A percentile compares a stretch with the other conserved stretches of the same genome.
Evolutionary conservation across 805 yeast genomes (phyloP).

Genomic region (Cyberlindnera maritima): DNA sequence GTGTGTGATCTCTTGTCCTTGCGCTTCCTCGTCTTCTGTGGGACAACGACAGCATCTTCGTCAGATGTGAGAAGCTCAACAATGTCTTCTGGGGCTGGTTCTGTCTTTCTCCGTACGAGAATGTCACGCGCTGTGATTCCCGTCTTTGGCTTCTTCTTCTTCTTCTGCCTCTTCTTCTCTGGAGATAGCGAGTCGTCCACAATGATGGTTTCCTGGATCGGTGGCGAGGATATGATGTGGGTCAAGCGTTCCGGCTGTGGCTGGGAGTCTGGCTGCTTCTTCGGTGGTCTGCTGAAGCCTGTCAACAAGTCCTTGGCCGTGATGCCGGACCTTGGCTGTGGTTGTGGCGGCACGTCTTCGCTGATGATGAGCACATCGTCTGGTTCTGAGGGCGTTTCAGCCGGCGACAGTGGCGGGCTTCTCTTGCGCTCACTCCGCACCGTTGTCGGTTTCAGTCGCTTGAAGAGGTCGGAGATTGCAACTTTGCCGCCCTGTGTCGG

Average conservation of each 20-base stretch:
- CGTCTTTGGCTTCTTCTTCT: slow-evolving; percentile 2
- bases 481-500: slow-evolving; percentile 5
- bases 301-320: slow-evolving; percentile 7
- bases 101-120: slow-evolving; percentile 7
- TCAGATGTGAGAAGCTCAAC: slow-evolving; percentile 18
- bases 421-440: neutral
- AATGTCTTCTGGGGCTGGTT: slow-evolving; percentile 1
- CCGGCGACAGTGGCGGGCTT: neutral
- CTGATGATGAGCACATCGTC: neutral
- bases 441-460: slow-evolving; percentile 5
- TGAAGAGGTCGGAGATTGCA: slow-evolving; percentile 16
- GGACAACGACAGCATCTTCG: neutral
- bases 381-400: neutral
- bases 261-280: neutral
- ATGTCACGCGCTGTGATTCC: slow-evolving; percentile 19
- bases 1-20: neutral
- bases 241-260: neutral
- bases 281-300: slow-evolving; percentile 4
- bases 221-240: neutral
- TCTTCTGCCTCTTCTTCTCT: neutral
- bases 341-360: neutral
- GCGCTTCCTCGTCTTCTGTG: neutral
- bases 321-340: slow-evolving; percentile 3
- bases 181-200: neutral
- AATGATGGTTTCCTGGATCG: neutral